Evolutionary conservation across 2,329 filamentous ascomycete genomes (phyloP).

Genomic region (Claviceps monticola): DNA sequence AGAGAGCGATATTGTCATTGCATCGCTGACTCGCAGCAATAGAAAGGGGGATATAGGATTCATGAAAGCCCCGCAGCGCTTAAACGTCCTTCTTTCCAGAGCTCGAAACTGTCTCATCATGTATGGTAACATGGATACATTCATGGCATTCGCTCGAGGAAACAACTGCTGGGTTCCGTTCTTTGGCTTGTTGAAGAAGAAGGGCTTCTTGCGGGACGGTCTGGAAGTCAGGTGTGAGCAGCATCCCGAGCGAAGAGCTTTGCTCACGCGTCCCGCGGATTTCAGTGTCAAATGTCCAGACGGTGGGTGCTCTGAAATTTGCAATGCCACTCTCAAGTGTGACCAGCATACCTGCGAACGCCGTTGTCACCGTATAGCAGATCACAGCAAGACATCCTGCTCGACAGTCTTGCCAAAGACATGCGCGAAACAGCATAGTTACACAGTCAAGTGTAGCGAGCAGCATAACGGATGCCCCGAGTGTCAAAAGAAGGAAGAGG

Average conservation of each 20-base stretch:
- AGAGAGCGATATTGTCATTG: slow-evolving; percentile 59
- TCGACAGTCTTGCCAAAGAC: slow-evolving; percentile 21
- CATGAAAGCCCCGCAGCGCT: slow-evolving; percentile 47
- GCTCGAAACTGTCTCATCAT: slow-evolving; percentile 53
- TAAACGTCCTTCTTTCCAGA: slow-evolving; percentile 58
- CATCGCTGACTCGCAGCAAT: slow-evolving; percentile 56
- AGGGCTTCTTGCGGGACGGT: slow-evolving; percentile 42
- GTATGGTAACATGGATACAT: slow-evolving; percentile 56
- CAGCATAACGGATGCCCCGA: slow-evolving; percentile 27
- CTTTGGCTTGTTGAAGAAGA: slow-evolving; percentile 32
- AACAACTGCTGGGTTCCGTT: background rate
- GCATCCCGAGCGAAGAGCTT: slow-evolving; percentile 35
- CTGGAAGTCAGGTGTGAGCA: slow-evolving; percentile 46
- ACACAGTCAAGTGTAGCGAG: slow-evolving; percentile 30
- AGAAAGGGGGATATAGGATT: slow-evolving; percentile 52
- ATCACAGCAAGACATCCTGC: slow-evolving; percentile 39
- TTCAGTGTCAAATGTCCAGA: slow-evolving; percentile 52
- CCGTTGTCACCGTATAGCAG: slow-evolving; percentile 46
- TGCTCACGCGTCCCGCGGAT: slow-evolving; percentile 36
- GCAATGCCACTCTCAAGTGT: slow-evolving; percentile 39
- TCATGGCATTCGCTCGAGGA: slow-evolving; percentile 24
- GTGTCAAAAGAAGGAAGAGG: slow-evolving; percentile 38
- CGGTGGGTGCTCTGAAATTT: slow-evolving; percentile 52
- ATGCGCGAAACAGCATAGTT: slow-evolving; percentile 39
- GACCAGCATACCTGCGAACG: slow-evolving; percentile 43